Percentiles rank a stretch among this genome's conserved stretches.
phyloP scores from a whole-genome alignment of 192 early-diverging fungal species.

The Entophlyctis helioformis region DNA sequence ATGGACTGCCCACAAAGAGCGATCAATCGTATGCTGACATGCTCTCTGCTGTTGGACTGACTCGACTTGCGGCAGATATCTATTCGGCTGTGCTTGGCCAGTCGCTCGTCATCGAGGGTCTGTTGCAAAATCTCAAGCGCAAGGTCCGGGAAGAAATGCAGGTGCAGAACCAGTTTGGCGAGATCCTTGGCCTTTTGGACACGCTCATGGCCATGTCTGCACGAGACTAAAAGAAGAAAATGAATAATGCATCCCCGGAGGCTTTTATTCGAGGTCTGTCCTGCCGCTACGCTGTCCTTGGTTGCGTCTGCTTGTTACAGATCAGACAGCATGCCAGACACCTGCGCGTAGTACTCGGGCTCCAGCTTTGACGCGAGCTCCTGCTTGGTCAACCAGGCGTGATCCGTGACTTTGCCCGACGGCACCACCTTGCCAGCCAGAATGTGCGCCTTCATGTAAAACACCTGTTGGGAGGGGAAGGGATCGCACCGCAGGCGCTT shows the following conservation, averaged over 20 bases:
- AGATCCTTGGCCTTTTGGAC: constrained; percentile 74
- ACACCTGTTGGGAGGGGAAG: constrained; percentile 42
- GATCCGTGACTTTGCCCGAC: constrained; percentile 46
- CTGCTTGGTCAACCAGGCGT: constrained; percentile 64
- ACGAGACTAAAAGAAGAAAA: no score
- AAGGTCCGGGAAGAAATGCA: constrained; percentile 73
- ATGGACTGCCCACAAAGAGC: neutral
- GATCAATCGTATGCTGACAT: neutral
- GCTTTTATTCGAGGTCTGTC: no score
- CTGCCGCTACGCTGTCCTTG: no score
- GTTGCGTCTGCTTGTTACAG: no score
- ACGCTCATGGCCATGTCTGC: constrained; percentile 48
- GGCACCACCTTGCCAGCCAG: constrained; percentile 59
- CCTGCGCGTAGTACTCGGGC: constrained; percentile 5
- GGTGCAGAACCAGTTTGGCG: constrained; percentile 62
- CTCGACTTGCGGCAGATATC: constrained; percentile 42
- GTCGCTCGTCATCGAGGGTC: constrained; percentile 68
- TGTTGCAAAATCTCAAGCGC: constrained; percentile 47
- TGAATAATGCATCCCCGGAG: no score
- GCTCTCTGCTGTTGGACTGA: neutral
- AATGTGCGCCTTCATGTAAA: constrained; percentile 80
- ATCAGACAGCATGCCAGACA: constrained; percentile 11
- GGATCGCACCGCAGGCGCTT: no score
- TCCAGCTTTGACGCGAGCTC: constrained; percentile 32
- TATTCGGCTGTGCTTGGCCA: constrained; percentile 71